A percentile compares a stretch with the other conserved stretches of the same genome.
Evolutionary conservation across 2,329 filamentous ascomycete genomes (phyloP).

Genomic region (Sclerotinia minor): DNA sequence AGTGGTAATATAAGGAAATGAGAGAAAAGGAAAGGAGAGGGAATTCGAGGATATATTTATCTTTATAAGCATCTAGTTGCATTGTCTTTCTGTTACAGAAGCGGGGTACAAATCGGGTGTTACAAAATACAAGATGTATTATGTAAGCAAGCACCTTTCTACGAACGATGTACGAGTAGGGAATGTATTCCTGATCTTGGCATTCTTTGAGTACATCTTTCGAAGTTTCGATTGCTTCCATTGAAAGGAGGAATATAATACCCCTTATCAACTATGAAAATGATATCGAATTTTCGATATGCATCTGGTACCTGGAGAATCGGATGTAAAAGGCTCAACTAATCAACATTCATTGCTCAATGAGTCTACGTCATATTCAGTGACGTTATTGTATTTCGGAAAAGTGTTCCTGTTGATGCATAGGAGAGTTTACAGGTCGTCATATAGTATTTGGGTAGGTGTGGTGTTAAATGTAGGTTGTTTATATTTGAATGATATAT

Average conservation of each 20-base stretch:
- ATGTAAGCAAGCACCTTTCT: constrained; percentile 7
- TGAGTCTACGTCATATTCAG: background rate
- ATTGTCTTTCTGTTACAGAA: background rate
- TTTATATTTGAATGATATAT: background rate
- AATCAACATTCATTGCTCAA: background rate
- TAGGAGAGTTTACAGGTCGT: background rate
- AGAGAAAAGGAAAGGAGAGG: background rate
- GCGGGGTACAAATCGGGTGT: background rate
- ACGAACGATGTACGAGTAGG: too few species aligned
- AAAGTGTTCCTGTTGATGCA: background rate
- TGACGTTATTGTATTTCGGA: background rate
- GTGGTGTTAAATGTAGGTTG: background rate
- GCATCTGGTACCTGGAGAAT: background rate
- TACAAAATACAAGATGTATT: background rate
- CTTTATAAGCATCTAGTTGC: background rate
- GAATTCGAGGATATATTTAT: background rate
- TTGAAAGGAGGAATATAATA: background rate
- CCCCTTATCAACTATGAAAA: too few species aligned
- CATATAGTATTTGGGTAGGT: background rate
- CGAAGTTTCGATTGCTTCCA: background rate
- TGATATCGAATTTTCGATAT: background rate
- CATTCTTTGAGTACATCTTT: too few species aligned
- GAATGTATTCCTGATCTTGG: background rate
- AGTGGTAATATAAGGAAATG: background rate
- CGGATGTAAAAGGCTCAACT: background rate